phyloP scores from a whole-genome alignment of 2,329 filamentous ascomycete genomes.

The Exophiala mesophila region DNA sequence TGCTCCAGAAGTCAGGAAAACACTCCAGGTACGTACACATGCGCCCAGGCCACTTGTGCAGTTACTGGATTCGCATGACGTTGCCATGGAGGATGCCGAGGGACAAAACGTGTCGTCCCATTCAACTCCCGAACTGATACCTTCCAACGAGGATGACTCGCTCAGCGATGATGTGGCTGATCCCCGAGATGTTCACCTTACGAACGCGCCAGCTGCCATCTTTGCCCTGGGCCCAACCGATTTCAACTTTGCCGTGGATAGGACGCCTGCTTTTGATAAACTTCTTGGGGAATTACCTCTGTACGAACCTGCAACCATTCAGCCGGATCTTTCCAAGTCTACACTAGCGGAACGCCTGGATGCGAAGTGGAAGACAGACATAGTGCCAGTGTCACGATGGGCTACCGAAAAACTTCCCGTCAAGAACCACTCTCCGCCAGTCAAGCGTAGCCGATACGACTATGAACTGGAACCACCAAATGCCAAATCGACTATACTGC shows the following conservation, averaged over 20 bases:
- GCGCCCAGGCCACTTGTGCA: constrained; percentile 39
- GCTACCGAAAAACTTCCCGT: constrained; percentile 75
- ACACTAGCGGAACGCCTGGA: constrained; percentile 52
- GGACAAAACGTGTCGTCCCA: constrained; percentile 35
- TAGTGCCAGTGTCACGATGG: constrained; percentile 80
- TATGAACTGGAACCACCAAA: constrained; percentile 69
- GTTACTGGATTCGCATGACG: constrained; percentile 26
- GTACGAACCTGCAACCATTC: constrained; percentile 58
- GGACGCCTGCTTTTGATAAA: constrained; percentile 69
- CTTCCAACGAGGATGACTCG: constrained; percentile 58
- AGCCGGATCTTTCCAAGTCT: constrained; percentile 41
- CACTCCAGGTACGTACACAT: constrained; percentile 64
- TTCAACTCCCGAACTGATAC: constrained; percentile 63
- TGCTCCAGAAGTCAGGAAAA: constrained; percentile 56
- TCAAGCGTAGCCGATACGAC: constrained; percentile 76
- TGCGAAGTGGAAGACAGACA: constrained; percentile 67
- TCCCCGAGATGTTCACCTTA: constrained; percentile 38
- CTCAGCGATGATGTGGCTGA: constrained; percentile 40
- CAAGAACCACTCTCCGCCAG: constrained; percentile 58
- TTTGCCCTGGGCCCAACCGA: constrained; percentile 80
- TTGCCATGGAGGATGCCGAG: constrained; percentile 27
- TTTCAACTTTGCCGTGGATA: constrained; percentile 71
- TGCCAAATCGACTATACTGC: constrained; percentile 49
- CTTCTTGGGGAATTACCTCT: constrained; percentile 76
- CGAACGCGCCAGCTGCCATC: constrained; percentile 65